Conservation (phyloP, 176 grass and related monocot genomes). For the Phyllostachys edulis region DNA sequence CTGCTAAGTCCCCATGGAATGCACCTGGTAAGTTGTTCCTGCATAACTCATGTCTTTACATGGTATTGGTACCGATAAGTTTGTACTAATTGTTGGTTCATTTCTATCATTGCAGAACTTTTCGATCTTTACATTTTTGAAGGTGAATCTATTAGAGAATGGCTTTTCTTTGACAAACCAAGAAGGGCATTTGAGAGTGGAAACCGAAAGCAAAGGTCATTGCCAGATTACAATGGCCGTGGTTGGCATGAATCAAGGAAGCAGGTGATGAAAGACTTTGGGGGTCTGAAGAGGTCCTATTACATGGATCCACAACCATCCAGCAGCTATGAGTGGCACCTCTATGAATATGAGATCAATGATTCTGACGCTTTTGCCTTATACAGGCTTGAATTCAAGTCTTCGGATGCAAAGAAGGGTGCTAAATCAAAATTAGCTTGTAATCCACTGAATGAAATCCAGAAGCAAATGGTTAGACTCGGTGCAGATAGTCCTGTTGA, state of each 20-base stretch:
- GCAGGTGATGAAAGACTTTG: slow-evolving; percentile 89
- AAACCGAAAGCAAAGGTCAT: slow-evolving; percentile 79
- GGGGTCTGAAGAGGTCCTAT: slow-evolving; percentile 88
- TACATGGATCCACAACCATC: slow-evolving; percentile 96
- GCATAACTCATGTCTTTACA: slow-evolving; percentile 7
- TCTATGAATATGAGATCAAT: slow-evolving; percentile 93
- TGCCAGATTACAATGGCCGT: slow-evolving; percentile 83
- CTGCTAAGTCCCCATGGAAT: slow-evolving; percentile 89
- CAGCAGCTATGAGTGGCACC: slow-evolving; percentile 76
- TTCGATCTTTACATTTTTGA: slow-evolving; percentile 88
- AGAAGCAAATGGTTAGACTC: slow-evolving; percentile 69
- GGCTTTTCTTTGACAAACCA: slow-evolving; percentile 96
- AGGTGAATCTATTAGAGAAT: slow-evolving; percentile 93
- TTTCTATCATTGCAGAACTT: slow-evolving; percentile 61
- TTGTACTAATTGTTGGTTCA: slow-evolving; percentile 30
- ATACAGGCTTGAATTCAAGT: slow-evolving; percentile 81
- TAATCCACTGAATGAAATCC: slow-evolving; percentile 55
- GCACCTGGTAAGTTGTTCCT: slow-evolving; percentile 61
- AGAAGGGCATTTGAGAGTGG: slow-evolving; percentile 89
- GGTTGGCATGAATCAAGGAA: slow-evolving; percentile 96
- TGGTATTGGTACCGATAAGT: slow-evolving; percentile 2
- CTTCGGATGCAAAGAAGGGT: slow-evolving; percentile 76
- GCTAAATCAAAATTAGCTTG: slow-evolving; percentile 58
- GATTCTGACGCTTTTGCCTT: slow-evolving; percentile 78
- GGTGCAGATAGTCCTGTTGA: slow-evolving; percentile 58